Evolutionary conservation across 495 filamentous ascomycete species (phyloP), one percentile per base, ranked within the genome.

Genomic region (Rusavskia elegans): DNA sequence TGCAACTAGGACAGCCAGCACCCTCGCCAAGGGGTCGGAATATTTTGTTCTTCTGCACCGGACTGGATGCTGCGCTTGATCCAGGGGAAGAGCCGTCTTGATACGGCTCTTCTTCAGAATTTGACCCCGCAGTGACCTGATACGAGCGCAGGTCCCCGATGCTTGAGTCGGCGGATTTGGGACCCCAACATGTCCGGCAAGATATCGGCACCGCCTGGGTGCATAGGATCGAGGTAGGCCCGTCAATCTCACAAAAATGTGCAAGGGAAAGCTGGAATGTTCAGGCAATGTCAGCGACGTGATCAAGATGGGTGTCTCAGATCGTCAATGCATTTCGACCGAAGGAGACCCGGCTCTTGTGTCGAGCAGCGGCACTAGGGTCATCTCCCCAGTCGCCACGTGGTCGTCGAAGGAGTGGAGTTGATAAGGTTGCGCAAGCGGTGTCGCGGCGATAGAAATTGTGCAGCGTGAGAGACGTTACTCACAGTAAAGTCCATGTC

Each of bases 201-300:
- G 82, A 73, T 42, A 88, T 81, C 1, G 86, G 84, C 23, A 85
- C 71, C 48, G 85, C 83, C 68, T 95, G 88, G 51, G 89, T 95
- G 65, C 93, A 94, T 68, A 96, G 85, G 66, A 96, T 81, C 49
- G 89, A 92, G 48, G 89, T 95, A 13, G 89, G 89, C 55, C 89
- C 89, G 74, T 96, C 89, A 60, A 88, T 75, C 68, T 96, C 89
- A 74, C 89, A 96, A 67, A 94, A 96, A 71, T 96, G 89, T 62
- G 89, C 89, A 59, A 96, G 79, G 64, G 87, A 93, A 62, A 95
- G 78, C 89, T 96, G 27, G 35, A 36, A 42, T 20, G 23, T 17
- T 17, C 11, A 19, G 6, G n/a, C 1, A 11, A 17, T 35, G 45
- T 48, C 19, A 48, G 45, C 20, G 2, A 48, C 23, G 20, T 48